These are phyloP conservation scores for Trypanosoma vivax DNA, from an alignment of 208 protist species.

Conservation along the genomic window DNA sequence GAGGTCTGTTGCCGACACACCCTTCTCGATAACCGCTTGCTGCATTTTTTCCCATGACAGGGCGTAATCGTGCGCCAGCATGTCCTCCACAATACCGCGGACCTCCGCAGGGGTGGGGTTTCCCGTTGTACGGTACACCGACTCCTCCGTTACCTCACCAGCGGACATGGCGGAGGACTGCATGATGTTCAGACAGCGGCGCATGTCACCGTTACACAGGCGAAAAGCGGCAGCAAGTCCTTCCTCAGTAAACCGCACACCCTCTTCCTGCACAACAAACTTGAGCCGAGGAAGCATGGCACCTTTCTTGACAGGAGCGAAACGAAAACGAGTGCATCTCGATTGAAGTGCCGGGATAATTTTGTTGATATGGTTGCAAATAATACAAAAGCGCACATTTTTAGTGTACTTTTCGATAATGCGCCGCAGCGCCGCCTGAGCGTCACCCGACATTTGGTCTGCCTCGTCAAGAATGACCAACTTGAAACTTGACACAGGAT, in stretches of 20 bases:
- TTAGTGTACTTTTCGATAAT: conserved; percentile 98
- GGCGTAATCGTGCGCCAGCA: conserved; percentile 63
- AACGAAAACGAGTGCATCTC: conserved; percentile 98
- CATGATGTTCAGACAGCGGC: conserved; percentile 96
- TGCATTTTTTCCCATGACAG: conserved; percentile 51
- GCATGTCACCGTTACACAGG: conserved; percentile 95
- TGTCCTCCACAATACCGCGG: conserved; percentile 56
- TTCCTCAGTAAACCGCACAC: conserved; percentile 70
- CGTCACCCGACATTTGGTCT: conserved; percentile 97
- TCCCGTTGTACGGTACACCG: conserved; percentile 79
- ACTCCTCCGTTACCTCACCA: conserved; percentile 63
- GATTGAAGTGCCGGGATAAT: conserved; percentile 95
- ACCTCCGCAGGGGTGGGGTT: conserved; percentile 77
- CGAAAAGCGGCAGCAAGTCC: conserved; percentile 90
- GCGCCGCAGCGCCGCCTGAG: conserved; percentile 97
- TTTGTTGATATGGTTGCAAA: conserved; percentile 99
- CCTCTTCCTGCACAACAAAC: conserved; percentile 81
- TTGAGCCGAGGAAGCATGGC: conserved; percentile 81
- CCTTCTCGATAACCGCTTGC: conserved; percentile 36
- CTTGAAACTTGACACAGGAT: conserved; percentile 78
- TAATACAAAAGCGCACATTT: conserved; percentile 97
- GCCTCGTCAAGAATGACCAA: conserved; percentile 99
- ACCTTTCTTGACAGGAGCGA: conserved; percentile 88
- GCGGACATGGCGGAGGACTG: conserved; percentile 86
- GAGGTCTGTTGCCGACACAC: conserved; percentile 67